Evolutionary conservation across 1,284 basidiomycete species (phyloP), one percentile per base, ranked within the genome.

Genomic region (Boletus mariae): DNA sequence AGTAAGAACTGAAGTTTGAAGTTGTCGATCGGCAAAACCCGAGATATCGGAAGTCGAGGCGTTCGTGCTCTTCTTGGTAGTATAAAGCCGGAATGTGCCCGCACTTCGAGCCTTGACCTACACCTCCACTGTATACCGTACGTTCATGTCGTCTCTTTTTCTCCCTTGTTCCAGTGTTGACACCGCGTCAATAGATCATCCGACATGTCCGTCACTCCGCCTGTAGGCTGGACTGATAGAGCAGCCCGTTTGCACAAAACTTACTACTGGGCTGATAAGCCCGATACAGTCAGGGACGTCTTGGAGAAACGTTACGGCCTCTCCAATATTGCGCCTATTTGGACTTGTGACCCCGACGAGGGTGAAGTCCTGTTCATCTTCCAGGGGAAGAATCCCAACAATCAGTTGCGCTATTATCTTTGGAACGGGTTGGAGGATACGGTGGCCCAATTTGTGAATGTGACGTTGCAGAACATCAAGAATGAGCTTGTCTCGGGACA

Each of bases 371-470:
- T 45, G 26, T 48, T 48, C 37, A 25, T 57, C 32, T 53, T 57
- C 32, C n/a, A 45, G 29, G 43, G 29, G 3, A 29, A 25, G 2
- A 3, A 31, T 17, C 5, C 26, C 13, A 37, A 17, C 9, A 25
- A 15, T 11, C 28, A 32, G 10, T 20, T 31, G 17, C 23, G 13
- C 7, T 45, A 17, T 32, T 45, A 54, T 38, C 35, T 47, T 35
- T 54, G 52, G 52, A 54, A 54, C 17, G 52, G 52, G 26, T 35
- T 54, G 40, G 52, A 47, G 13, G 11, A 17, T 11, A 54, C 20
- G 4, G 43, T 31, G 40, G 7, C 3, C 23, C 25, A 26, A 6
- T 42, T 42, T 10, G 5, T 17, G 41, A 12, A 15, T 3, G 23
- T 4, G 3, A 8, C 10, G 5, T 25, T 42, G 41, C 12, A 42